phyloP scores from a whole-genome alignment of 179 eudicot species.

The Corrigiola litoralis region DNA sequence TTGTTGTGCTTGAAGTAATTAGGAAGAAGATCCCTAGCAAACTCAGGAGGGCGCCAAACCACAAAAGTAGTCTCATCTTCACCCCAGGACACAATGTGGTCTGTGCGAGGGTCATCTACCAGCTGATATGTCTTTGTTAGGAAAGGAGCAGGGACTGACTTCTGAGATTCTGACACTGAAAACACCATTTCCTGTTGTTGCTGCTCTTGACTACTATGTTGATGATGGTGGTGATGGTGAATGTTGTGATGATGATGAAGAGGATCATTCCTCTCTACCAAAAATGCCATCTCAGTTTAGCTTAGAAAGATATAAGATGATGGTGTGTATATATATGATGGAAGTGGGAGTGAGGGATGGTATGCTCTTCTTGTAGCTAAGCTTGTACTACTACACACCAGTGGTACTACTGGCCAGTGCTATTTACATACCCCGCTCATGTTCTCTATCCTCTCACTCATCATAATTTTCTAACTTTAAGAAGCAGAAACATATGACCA shows the following conservation, averaged over 20 bases:
- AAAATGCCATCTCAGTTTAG: constrained; percentile 22
- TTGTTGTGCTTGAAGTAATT: constrained; percentile 53
- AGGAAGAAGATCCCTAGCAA: constrained; percentile 47
- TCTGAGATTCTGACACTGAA: constrained; percentile 35
- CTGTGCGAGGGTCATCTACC: constrained; percentile 41
- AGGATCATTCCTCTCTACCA: constrained; percentile 31
- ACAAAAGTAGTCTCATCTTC: constrained; percentile 40
- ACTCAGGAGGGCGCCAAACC: constrained; percentile 51
- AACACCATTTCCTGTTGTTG: constrained; percentile 38
- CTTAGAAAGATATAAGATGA: not conserved
- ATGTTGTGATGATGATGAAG: constrained; percentile 7
- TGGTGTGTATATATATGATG: not conserved
- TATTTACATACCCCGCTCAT: constrained; percentile 13
- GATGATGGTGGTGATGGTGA: constrained; percentile 16
- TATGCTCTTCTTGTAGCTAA: constrained; percentile 15
- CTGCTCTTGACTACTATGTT: constrained; percentile 12
- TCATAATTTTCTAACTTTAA: constrained; percentile 32
- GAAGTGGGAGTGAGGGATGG: not conserved
- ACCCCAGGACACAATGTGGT: constrained; percentile 57
- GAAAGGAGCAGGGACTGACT: constrained; percentile 42
- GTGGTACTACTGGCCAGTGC: constrained; percentile 18
- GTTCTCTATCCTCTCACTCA: constrained; percentile 15
- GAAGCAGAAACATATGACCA: constrained; percentile 46
- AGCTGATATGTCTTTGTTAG: constrained; percentile 44
- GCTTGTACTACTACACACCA: constrained; percentile 4